phyloP scores from a whole-genome alignment of 345 rosid genomes.

The Leavenworthia alabamica region DNA sequence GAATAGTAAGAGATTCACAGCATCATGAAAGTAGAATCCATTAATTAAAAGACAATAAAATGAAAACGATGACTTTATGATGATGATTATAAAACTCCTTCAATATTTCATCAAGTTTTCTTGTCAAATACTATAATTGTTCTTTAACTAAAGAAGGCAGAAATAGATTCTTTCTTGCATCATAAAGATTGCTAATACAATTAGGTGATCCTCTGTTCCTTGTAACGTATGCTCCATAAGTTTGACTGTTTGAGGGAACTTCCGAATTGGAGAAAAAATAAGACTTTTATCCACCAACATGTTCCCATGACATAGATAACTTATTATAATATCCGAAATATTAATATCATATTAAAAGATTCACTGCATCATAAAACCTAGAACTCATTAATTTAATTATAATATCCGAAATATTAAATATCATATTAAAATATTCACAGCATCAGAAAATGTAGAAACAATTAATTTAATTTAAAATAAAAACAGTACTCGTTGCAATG shows the following conservation, averaged over 20 bases:
- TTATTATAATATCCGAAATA: background rate
- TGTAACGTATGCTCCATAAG: background rate
- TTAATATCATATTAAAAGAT: background rate
- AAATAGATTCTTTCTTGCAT: background rate
- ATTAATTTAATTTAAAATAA: background rate
- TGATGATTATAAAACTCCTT: too few relatives aligned
- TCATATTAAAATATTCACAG: background rate
- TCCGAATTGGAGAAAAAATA: background rate
- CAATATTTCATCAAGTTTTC: too few relatives aligned
- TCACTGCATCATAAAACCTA: background rate
- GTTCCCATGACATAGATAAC: slow-evolving; percentile 17
- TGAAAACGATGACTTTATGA: too few relatives aligned
- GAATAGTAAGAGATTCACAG: too few relatives aligned
- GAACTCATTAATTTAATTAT: too few relatives aligned
- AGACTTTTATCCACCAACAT: slow-evolving; percentile 20
- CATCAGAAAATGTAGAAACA: background rate
- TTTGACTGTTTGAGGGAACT: too few relatives aligned
- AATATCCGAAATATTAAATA: background rate
- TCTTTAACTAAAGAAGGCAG: background rate
- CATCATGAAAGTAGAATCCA: too few relatives aligned
- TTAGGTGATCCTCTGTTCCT: background rate
- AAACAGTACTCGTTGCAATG: slow-evolving; percentile 3
- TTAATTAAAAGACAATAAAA: too few relatives aligned
- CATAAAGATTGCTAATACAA: background rate
- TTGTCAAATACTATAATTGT: background rate